Evolutionary conservation across 1,139 yeast species (phyloP).

Genomic region (Saccharomyces hybrid): DNA sequence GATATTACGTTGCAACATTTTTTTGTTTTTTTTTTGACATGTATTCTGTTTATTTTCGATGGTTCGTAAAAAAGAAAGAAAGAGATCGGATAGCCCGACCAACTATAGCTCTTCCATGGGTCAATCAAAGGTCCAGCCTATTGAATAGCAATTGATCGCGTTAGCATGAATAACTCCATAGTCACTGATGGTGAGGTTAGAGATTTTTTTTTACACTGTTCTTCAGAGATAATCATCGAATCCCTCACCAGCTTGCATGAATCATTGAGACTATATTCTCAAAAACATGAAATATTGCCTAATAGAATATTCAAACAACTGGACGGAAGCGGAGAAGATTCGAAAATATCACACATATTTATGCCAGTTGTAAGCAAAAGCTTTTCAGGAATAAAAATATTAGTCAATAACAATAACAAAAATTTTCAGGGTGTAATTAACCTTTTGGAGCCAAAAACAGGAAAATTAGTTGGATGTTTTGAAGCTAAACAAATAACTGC

Average conservation of each 20-base stretch:
- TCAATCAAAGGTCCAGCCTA: too few species aligned
- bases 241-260: slow-evolving; percentile 11
- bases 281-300: slow-evolving; percentile 14
- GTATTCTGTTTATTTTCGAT: too few species aligned
- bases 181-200: slow-evolving; percentile 14
- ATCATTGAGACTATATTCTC: slow-evolving; percentile 16
- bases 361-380: slow-evolving; percentile 44
- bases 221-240: slow-evolving; percentile 5
- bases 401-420: slow-evolving; percentile 48
- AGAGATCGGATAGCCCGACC: too few species aligned
- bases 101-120: background rate
- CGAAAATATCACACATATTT: slow-evolving; percentile 43
- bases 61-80: too few species aligned
- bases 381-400: slow-evolving; percentile 37
- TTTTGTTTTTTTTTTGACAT: too few species aligned
- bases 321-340: slow-evolving; percentile 2
- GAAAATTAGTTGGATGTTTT: slow-evolving; percentile 45
- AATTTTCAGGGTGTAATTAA: slow-evolving; percentile 45
- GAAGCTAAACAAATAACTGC: slow-evolving; percentile 59
- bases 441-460: slow-evolving; percentile 44
- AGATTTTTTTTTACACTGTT: slow-evolving; percentile 12
- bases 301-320: slow-evolving; percentile 10
- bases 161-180: background rate
- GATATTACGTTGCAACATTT: too few species aligned
- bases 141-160: too few species aligned